Conservation (phyloP, 1,139 yeast species). For the Geotrichum reessii region DNA sequence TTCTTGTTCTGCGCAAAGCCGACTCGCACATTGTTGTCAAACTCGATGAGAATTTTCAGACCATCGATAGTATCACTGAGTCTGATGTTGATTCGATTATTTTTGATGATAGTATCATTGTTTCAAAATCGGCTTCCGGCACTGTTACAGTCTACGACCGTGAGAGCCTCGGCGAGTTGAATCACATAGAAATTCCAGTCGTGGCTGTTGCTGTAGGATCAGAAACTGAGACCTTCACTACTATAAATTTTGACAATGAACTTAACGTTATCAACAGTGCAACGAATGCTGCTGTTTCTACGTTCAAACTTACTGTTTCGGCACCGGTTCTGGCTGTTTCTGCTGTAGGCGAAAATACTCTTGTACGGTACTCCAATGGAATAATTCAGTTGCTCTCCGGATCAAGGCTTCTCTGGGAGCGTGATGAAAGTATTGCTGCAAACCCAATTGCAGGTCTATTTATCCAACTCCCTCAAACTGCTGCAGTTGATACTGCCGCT, state of each 20-base stretch:
- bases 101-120: constrained; percentile 4
- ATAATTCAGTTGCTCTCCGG: constrained; percentile 14
- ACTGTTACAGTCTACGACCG: constrained; percentile 1
- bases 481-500: constrained; percentile 30
- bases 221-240: constrained; percentile 5
- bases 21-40: constrained; percentile 1
- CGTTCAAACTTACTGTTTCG: constrained; percentile 2
- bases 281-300: background rate
- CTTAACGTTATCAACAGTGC: background rate
- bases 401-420: constrained; percentile 36
- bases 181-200: constrained; percentile 3
- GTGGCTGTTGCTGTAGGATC: constrained; percentile 1
- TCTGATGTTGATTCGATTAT: constrained; percentile 8
- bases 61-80: constrained; percentile 8
- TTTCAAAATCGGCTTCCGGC: background rate
- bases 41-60: background rate
- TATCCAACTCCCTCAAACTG: constrained; percentile 24
- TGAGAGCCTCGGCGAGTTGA: background rate
- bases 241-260: background rate
- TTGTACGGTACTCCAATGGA: constrained; percentile 19
- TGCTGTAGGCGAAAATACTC: background rate
- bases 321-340: background rate
- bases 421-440: constrained; percentile 45
- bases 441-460: constrained; percentile 30
- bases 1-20: constrained; percentile 7